Conservation (phyloP, 345 rosid species). For the Camelina neglecta region DNA sequence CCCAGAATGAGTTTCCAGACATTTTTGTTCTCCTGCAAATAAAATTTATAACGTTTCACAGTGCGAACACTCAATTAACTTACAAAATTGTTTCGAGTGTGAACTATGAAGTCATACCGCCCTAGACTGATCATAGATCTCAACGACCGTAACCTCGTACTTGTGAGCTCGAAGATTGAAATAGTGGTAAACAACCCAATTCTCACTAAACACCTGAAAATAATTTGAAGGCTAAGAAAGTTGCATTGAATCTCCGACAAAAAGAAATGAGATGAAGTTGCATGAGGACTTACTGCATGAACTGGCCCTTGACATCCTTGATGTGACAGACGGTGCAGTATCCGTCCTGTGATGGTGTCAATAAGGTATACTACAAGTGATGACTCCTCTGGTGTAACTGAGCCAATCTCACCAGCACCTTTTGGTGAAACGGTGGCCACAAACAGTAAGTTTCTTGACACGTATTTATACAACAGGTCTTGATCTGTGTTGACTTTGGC, state of each 20-base stretch:
- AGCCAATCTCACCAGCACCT: constrained; percentile 82
- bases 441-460: constrained; percentile 86
- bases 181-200: constrained; percentile 99
- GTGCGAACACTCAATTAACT: constrained; percentile 22
- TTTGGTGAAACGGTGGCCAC: constrained; percentile 91
- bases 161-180: constrained; percentile 98
- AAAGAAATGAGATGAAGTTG: constrained; percentile 27
- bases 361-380: constrained; percentile 80
- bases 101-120: constrained; percentile 63
- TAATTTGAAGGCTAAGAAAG: constrained; percentile 36
- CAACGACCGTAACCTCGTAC: constrained; percentile 93
- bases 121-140: constrained; percentile 95
- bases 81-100: background rate
- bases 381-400: constrained; percentile 92
- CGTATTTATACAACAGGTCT: constrained; percentile 88
- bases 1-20: constrained; percentile 91
- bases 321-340: constrained; percentile 91
- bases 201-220: constrained; percentile 92
- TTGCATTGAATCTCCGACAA: constrained; percentile 19
- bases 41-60: constrained; percentile 21
- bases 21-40: constrained; percentile 91
- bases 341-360: constrained; percentile 90
- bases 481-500: constrained; percentile 89
- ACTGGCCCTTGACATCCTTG: constrained; percentile 96
- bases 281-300: constrained; percentile 68